Base-by-base conservation (phyloP, 2,329 filamentous ascomycete genomes). In the Fusarium secorum region DNA sequence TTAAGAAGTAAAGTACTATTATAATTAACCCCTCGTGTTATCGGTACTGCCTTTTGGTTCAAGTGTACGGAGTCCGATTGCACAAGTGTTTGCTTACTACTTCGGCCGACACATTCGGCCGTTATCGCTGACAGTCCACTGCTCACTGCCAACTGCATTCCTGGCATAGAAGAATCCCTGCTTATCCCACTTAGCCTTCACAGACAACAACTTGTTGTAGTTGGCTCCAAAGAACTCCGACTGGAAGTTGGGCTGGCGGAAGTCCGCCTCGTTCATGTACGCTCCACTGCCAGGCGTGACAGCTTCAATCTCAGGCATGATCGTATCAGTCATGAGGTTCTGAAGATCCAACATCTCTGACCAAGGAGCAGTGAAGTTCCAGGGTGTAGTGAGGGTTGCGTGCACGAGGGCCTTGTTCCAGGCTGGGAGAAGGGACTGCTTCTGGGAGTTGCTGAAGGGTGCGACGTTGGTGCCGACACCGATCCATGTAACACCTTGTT, bases 241-340 rank as follows among this genome's bases (percentile, higher is more conserved):
- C 74, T 85, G 78, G 75, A 80, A 87, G 49, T 83, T 73, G 1
- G 78, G 78, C 74, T 85, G 79, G 33, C 77, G 77, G 42, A 84
- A 84, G 73, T 87, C 82, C 3, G 82, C 85, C 78, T 89, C 86
- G 68, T 87, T 88, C 80, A 85, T 79, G 72, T 87, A 87, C 3
- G 81, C 77, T 4, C 83, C 84, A 8, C 80, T 78, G 0, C 79
- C 80, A 0, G 84, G 83, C 0, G 83, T 83, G 6, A 82, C 78
- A 1, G 70, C 73, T 20, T 75, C 74, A 20, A 79, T 66, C 26
- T 75, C 52, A 4, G 77, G 76, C 69, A 75, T 72, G 6, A 77
- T 63, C 18, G 75, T 74, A 13, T 78, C 36, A 1, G 78, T 80
- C 28, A 80, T 79, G 18, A 68, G 72, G 60, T 78, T 71, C 66